phyloP scores from a whole-genome alignment of 2,329 filamentous ascomycete genomes.

The Diaporthe capsici region DNA sequence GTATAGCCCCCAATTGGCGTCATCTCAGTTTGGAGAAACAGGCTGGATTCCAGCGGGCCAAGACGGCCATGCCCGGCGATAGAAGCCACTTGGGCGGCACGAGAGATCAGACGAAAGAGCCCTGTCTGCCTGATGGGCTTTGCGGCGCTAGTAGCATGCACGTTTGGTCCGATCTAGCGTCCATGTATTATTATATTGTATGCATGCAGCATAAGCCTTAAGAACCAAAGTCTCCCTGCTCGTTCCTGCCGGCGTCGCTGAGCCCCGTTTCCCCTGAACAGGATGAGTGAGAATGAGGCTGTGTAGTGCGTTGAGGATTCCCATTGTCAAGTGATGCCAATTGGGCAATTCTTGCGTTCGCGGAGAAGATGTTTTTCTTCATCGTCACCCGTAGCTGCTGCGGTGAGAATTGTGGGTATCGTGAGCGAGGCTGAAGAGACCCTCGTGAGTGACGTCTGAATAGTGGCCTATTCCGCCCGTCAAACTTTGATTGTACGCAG shows the following conservation, averaged over 20 bases:
- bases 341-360: background rate
- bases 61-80: slow-evolving; percentile 16
- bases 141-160: slow-evolving; percentile 1
- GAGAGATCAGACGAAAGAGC: slow-evolving; percentile 19
- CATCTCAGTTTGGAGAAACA: slow-evolving; percentile 4
- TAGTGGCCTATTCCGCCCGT: background rate
- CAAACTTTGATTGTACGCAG: background rate
- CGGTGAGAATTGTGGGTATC: slow-evolving; percentile 21
- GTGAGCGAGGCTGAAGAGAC: slow-evolving; percentile 8
- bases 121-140: background rate
- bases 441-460: slow-evolving; percentile 2
- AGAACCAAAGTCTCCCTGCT: background rate
- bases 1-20: slow-evolving; percentile 23
- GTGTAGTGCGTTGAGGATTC: slow-evolving; percentile 10
- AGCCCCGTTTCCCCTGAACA: slow-evolving; percentile 11
- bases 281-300: slow-evolving; percentile 31
- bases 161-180: slow-evolving; percentile 16
- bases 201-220: slow-evolving; percentile 24
- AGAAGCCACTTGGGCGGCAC: background rate
- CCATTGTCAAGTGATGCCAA: slow-evolving; percentile 4
- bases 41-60: background rate
- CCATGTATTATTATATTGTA: background rate
- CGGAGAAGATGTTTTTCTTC: background rate
- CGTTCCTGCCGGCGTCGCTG: slow-evolving; percentile 20
- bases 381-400: slow-evolving; percentile 19